Base-by-base conservation (phyloP, 768 basidiomycete genomes). In the Flagelloscypha sp. region DNA sequence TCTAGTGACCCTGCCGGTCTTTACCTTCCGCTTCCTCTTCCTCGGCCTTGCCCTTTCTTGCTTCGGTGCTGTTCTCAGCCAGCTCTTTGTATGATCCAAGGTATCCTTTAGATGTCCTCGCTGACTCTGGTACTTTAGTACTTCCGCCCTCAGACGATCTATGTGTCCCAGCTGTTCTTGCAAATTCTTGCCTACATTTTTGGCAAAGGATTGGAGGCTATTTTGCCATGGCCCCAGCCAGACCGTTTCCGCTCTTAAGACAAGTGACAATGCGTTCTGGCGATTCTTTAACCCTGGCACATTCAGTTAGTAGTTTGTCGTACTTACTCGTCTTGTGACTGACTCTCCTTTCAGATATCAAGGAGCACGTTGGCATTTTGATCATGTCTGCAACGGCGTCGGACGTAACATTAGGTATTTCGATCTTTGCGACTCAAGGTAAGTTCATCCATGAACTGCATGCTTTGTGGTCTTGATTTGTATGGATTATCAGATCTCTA, bases 351-450 rank as follows among this genome's bases (percentile, higher is more conserved):
- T 2, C 28, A 70, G 67, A 72, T 41, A 58, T 64, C 48, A 66
- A 65, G 48, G 76, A 79, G 45, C 76, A 79, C 45, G 73, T 76
- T 6, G 68, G 68, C 11, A 77, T 79, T 33, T 74, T 74, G 3
- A 74, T 77, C 24, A 73, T 79, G 50, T 55, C 76, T 1, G 68
- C 72, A 13, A 78, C 76, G 1, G 76, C 76, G 2, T 70, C 73
- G 1, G 62, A 65, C 2, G 73, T 74, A 1, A 74, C 76, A 1
- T 56, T 72, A 8, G 74, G 73, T 0, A 76, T 76, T 49, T 72
- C 65, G 36, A 66, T 76, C 41, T 74, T 77, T 35, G 76, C 76
- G 3, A 72, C 74, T 0, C 61, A 78, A 24, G 65, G 69, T 45
- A 47, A 58, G 28, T 65, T 53, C 25, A 19, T 23, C 23, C 36